phyloP scores from a whole-genome alignment of 352 stramenopile genomes.

The Phytophthora pini region DNA sequence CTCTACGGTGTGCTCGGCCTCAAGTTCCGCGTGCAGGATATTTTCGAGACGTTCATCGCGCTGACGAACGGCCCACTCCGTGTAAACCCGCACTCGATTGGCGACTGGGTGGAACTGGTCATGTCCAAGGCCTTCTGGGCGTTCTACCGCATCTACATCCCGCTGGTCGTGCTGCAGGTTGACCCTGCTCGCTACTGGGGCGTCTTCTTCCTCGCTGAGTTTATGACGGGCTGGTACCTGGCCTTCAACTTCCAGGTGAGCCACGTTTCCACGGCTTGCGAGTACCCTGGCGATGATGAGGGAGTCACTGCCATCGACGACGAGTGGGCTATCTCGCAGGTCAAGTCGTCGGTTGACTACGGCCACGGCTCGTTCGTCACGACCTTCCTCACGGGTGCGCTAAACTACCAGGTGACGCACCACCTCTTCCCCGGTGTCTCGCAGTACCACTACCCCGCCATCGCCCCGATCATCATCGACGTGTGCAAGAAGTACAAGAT shows the following conservation, averaged over 20 bases:
- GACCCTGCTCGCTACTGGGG: constrained; percentile 65
- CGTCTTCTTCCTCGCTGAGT: constrained; percentile 90
- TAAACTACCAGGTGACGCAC: constrained; percentile 98
- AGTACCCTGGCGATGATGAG: constrained; percentile 85
- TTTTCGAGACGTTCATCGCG: constrained; percentile 88
- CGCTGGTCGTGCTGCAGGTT: constrained; percentile 79
- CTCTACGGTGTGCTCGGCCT: constrained; percentile 95
- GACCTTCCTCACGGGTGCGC: constrained; percentile 94
- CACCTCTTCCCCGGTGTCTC: constrained; percentile 93
- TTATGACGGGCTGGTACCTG: constrained; percentile 92
- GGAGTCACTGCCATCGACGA: constrained; percentile 71
- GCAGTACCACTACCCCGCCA: constrained; percentile 93
- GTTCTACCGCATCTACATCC: constrained; percentile 91
- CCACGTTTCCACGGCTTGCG: constrained; percentile 90
- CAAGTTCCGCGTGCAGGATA: constrained; percentile 94
- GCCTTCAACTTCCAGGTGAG: constrained; percentile 95
- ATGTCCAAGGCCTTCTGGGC: constrained; percentile 89
- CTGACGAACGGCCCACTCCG: constrained; percentile 91
- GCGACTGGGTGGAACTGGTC: constrained; percentile 86
- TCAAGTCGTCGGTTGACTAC: constrained; percentile 96
- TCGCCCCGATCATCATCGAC: constrained; percentile 93
- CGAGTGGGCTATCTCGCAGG: constrained; percentile 94
- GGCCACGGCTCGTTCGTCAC: constrained; percentile 78
- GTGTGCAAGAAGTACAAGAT: constrained; percentile 95
- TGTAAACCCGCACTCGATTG: constrained; percentile 88